These are phyloP conservation scores for Zygosaccharomyces pseudobailii DNA, from an alignment of 1,139 yeast species.

Conservation along the genomic window DNA sequence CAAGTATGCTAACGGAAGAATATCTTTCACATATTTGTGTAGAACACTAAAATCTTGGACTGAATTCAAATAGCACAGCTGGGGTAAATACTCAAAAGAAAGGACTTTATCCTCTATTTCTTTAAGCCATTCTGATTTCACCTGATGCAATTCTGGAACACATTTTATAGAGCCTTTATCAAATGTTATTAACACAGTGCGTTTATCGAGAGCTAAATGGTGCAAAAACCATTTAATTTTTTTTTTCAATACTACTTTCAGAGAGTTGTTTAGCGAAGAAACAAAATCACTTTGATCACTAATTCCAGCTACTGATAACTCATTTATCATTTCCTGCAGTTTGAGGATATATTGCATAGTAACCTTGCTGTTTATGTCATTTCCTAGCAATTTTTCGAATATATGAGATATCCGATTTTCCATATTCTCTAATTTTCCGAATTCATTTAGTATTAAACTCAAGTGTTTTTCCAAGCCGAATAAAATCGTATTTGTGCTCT, in stretches of 20 bases:
- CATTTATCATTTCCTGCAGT: conserved; percentile 1
- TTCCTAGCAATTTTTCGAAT: neutral
- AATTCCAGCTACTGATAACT: neutral
- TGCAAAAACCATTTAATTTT: neutral
- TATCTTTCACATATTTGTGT: neutral
- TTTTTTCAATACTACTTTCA: neutral
- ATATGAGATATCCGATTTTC: conserved; percentile 5
- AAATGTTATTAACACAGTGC: neutral
- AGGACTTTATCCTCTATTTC: conserved; percentile 1
- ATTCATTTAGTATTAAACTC: conserved; percentile 4
- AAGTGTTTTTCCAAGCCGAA: conserved; percentile 8
- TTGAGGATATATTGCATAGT: neutral
- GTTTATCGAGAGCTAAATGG: neutral
- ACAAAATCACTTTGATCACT: neutral
- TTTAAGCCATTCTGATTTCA: conserved; percentile 4
- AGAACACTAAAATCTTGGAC: neutral
- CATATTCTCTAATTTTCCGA: conserved; percentile 4
- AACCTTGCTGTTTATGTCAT: neutral
- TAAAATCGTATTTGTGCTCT: neutral
- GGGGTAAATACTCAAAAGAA: neutral
- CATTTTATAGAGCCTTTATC: neutral
- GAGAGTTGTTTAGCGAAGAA: conserved; percentile 1
- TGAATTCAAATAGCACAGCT: neutral
- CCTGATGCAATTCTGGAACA: neutral
- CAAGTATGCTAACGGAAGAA: neutral